Base-by-base conservation (phyloP, 352 stramenopile species). In the Plasmopara muralis region DNA sequence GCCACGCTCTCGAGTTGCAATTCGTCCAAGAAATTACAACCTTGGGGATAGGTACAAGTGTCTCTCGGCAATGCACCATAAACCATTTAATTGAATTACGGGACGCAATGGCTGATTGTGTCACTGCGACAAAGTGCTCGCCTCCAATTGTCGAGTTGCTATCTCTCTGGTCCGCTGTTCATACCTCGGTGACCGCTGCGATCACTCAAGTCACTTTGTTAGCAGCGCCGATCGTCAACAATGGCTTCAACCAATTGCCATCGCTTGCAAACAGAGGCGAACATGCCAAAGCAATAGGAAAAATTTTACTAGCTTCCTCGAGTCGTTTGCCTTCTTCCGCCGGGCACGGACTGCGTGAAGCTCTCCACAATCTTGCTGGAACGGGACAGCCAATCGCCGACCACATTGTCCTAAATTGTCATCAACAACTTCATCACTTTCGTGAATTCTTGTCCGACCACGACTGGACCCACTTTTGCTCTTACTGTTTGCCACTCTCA, bases 141-240 rank as follows among this genome's bases (percentile, higher is more conserved):
- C 9, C 14, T 20, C 43, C 43, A 38, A 13, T 28, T 5, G 28
- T 38, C 9, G 43, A 48, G 43, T 28, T 48, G 13, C 43, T 48
- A 10, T 48, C 43, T 10, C 43, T 48, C 2, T 48, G 43, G 43
- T 48, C 43, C 13, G 28, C 38, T 13, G 13, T 48, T 28, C 43
- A 48, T n/a, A 10, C 10, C 16, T 48, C 43, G 14, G 28, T 48
- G 20, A 38, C 25, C 25, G 25, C 25, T 15, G 12, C 13, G 28
- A 20, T 48, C 43, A 38, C 43, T 38, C 25, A 25, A 48, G 28
- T 16, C 6, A 15, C 28, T 8, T 35, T 35, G 31, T 4, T 35
- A 12, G 2, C 4, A 35, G 31, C 31, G 2, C 31, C 31, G 1
- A 35, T 35, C 4, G 6, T 35, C 10, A 35, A 35, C 10, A 35